Conservation (phyloP, 306 rosid species). For the Cicer cuneatum region DNA sequence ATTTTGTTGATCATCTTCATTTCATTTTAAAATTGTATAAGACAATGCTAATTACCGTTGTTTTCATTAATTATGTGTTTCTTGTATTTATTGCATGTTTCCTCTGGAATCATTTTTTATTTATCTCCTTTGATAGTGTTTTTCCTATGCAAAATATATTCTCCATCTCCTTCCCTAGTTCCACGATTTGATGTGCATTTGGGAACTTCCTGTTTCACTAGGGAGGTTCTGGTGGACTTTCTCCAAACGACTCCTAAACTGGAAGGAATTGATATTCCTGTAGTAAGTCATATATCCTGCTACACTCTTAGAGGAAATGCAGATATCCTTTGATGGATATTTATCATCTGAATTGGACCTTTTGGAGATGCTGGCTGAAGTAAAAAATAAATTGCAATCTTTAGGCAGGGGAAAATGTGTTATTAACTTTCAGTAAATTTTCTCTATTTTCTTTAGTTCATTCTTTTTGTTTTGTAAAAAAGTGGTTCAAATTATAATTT, state of each 20-base stretch:
- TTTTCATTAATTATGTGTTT: neutral
- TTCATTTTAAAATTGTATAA: neutral
- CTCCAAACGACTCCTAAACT: slow-evolving; percentile 37
- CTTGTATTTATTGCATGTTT: neutral
- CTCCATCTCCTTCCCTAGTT: slow-evolving; percentile 21
- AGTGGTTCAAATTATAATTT: no score
- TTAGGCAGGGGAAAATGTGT: slow-evolving; percentile 4
- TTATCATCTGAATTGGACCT: neutral
- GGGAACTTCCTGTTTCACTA: slow-evolving; percentile 1
- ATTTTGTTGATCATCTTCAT: neutral
- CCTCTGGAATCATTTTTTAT: neutral
- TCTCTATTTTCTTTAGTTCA: no score
- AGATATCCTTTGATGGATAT: neutral
- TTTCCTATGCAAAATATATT: slow-evolving; percentile 8
- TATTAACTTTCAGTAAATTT: neutral
- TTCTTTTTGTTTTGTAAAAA: no score
- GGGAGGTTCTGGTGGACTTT: slow-evolving; percentile 21
- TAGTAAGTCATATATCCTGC: slow-evolving; percentile 11
- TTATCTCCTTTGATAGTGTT: neutral
- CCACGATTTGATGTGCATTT: slow-evolving; percentile 33
- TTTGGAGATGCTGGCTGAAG: slow-evolving; percentile 15
- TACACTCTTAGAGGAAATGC: slow-evolving; percentile 18
- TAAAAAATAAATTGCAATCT: neutral
- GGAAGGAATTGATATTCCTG: slow-evolving; percentile 11
- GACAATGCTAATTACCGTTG: neutral